Conservation (phyloP, 352 stramenopile species). For the Achlya hypogyna region DNA sequence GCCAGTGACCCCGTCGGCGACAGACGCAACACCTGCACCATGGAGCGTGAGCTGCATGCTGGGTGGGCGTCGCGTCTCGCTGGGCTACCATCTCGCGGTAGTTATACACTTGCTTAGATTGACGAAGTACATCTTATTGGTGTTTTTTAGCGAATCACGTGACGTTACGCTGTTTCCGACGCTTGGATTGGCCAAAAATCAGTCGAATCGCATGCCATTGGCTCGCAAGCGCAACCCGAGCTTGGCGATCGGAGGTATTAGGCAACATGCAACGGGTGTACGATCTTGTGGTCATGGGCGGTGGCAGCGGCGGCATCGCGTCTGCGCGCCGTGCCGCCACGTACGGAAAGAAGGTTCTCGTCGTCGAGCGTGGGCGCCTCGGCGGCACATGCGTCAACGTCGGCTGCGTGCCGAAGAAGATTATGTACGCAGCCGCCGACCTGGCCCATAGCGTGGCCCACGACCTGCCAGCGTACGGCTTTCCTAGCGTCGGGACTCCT, state of each 20-base stretch:
- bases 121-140: no score
- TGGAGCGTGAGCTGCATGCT: no score
- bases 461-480: conserved; percentile 51
- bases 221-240: no score
- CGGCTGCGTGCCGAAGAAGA: conserved; percentile 99
- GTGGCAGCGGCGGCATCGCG: conserved; percentile 87
- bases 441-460: conserved; percentile 47
- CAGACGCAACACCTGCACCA: no score
- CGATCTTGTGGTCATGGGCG: conserved; percentile 90
- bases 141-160: no score
- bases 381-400: conserved; percentile 99
- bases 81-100: no score
- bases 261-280: conserved; percentile 21
- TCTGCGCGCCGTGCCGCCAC: conserved; percentile 84
- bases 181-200: neutral
- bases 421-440: conserved; percentile 88
- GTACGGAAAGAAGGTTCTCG: conserved; percentile 89
- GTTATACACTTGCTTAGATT: no score
- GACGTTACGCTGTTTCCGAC: no score
- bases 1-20: no score
- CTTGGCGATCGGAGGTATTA: no score
- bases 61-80: no score
- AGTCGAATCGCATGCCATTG: no score
- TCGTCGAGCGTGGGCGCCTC: conserved; percentile 87
- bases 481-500: conserved; percentile 39